Evolutionary conservation across 2,329 filamentous ascomycete genomes (phyloP), one percentile per base, ranked within the genome.

Genomic region (Aspergillus tanneri): DNA sequence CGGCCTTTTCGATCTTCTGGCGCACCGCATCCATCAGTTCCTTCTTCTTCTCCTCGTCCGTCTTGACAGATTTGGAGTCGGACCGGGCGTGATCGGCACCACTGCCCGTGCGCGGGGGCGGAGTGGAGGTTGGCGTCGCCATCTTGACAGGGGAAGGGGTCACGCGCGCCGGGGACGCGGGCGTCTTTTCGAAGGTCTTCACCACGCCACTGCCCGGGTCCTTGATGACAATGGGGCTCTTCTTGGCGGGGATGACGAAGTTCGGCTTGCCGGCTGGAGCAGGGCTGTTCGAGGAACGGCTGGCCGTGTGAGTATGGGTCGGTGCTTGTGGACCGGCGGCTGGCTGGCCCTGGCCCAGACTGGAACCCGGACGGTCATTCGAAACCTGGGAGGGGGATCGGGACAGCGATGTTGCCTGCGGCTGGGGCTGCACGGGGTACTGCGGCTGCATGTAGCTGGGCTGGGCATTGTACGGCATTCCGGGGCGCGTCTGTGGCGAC

Each of bases 371-470:
- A 53, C 81, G 76, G 71, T 88, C 87, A 21, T 85, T 61, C 71
- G 88, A 88, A 47, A 87, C 80, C 69, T 93, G 88, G 2, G 90
- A 95, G 2, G 87, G 82, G 52, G 83, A 90, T 59, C 91, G 86
- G 2, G 91, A 93, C 86, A 96, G 91, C 32, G 75, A 74, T 49
- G 81, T 73, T 53, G 85, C 79, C 67, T 86, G 81, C 52, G 76
- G 81, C 54, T 72, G 72, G 46, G 66, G 70, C 60, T 61, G 68
- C 59, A 62, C 71, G 23, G 68, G 74, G 63, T 79, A 84, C 30
- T 79, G 77, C 46, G 70, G 70, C 36, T 73, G 75, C 67, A 80
- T 78, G 57, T 74, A 79, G 9, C 66, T 67, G 19, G 69, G 70
- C 43, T 74, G 73, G 46, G 72, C 72, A 54, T 68, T 73, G 67